Conservation (phyloP, 208 protist genomes). For the Trichomonas vaginalis region DNA sequence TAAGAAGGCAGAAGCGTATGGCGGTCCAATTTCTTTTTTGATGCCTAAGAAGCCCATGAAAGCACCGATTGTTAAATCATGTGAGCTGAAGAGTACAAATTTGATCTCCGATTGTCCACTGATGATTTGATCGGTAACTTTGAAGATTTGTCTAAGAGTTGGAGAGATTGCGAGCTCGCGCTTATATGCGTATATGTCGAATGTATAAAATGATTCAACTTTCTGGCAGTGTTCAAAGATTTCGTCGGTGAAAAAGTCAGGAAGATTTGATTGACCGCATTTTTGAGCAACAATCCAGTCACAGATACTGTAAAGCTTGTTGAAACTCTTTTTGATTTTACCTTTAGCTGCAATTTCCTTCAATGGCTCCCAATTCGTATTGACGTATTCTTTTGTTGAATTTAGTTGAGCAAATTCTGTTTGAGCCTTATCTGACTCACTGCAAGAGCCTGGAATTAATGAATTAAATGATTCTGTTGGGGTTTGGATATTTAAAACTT, state of each 20-base stretch:
- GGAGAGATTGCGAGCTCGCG: background rate
- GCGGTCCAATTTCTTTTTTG: background rate
- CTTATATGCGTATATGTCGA: background rate
- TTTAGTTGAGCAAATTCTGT: background rate
- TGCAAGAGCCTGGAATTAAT: background rate
- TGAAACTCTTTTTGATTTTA: background rate
- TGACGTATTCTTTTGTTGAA: background rate
- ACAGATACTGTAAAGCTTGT: background rate
- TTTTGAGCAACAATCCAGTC: background rate
- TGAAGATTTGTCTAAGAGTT: background rate
- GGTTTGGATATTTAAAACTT: background rate
- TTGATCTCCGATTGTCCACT: background rate
- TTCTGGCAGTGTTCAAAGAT: background rate
- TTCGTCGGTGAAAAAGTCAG: background rate
- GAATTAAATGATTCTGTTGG: background rate
- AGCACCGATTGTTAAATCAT: background rate
- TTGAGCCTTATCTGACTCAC: background rate
- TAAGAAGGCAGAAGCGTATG: background rate
- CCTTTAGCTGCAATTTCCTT: background rate
- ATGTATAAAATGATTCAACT: background rate
- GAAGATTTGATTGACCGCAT: background rate
- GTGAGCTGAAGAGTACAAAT: background rate
- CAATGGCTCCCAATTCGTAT: background rate
- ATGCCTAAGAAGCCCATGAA: background rate
- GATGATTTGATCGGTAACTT: background rate